phyloP scores from a whole-genome alignment of 768 basidiomycete species.

The Lactarius indigo region DNA sequence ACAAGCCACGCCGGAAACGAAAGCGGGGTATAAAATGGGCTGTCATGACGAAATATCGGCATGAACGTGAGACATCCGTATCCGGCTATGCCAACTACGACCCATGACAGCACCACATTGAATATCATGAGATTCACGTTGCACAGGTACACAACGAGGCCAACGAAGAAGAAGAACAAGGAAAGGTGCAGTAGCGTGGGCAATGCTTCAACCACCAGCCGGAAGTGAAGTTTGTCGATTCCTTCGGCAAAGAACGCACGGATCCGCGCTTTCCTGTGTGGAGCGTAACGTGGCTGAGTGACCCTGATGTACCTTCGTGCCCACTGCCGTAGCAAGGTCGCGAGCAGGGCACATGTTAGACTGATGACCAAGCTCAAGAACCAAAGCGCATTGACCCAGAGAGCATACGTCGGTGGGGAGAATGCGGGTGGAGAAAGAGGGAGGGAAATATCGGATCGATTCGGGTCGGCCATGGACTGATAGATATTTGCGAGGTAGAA shows the following conservation, averaged over 20 bases:
- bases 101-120: neutral
- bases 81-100: neutral
- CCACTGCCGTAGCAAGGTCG: neutral
- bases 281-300: neutral
- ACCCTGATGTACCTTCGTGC: neutral
- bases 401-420: neutral
- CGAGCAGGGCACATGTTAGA: neutral
- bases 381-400: neutral
- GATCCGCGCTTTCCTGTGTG: neutral
- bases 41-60: neutral
- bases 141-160: neutral
- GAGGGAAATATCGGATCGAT: neutral
- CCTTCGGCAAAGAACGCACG: neutral
- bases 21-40: neutral
- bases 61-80: neutral
- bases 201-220: neutral
- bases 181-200: slow-evolving; percentile 2
- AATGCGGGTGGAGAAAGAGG: neutral
- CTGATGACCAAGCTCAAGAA: too few species aligned
- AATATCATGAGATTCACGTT: neutral
- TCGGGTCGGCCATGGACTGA: too few species aligned
- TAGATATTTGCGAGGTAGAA: too few species aligned
- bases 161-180: slow-evolving; percentile 1
- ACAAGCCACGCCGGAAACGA: too few species aligned
- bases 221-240: neutral